Percentiles rank a stretch among this genome's conserved stretches.
Evolutionary conservation across 2,329 filamentous ascomycete species (phyloP).

Genomic region (Dothiorella sarmentorum): DNA sequence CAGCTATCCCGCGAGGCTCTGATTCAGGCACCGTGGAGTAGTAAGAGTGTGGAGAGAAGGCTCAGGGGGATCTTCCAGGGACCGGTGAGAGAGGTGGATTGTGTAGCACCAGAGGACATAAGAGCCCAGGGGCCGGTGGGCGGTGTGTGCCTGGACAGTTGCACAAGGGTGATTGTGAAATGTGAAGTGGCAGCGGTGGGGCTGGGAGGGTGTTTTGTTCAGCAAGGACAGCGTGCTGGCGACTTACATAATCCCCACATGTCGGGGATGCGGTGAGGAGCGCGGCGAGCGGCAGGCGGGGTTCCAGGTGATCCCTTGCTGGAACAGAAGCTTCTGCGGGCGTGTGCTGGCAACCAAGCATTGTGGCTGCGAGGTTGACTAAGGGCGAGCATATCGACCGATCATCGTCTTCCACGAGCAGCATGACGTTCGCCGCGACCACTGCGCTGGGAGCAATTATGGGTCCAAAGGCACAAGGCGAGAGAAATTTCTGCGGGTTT

Average conservation of each 20-base stretch:
- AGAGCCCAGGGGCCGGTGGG: background rate
- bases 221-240: conserved; percentile 6
- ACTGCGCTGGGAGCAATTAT: background rate
- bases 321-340: background rate
- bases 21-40: conserved; percentile 8
- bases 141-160: conserved; percentile 13
- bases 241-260: conserved; percentile 9
- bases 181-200: conserved; percentile 10
- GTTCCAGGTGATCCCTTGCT: background rate
- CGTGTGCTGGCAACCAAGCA: background rate
- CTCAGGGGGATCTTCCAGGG: conserved; percentile 14
- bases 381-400: background rate
- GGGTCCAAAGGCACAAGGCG: too few relatives aligned
- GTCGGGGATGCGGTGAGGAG: conserved; percentile 12
- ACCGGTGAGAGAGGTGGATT: too few relatives aligned
- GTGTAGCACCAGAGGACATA: too few relatives aligned
- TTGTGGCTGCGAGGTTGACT: background rate
- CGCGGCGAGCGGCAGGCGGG: conserved; percentile 5
- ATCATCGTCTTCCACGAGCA: background rate
- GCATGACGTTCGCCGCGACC: background rate
- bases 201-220: conserved; percentile 2
- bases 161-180: conserved; percentile 14
- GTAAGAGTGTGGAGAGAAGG: conserved; percentile 9
- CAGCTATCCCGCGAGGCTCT: background rate
- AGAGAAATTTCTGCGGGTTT: too few relatives aligned